Conservation (phyloP, 331 rosid species). For the Pyracantha coccinea region DNA sequence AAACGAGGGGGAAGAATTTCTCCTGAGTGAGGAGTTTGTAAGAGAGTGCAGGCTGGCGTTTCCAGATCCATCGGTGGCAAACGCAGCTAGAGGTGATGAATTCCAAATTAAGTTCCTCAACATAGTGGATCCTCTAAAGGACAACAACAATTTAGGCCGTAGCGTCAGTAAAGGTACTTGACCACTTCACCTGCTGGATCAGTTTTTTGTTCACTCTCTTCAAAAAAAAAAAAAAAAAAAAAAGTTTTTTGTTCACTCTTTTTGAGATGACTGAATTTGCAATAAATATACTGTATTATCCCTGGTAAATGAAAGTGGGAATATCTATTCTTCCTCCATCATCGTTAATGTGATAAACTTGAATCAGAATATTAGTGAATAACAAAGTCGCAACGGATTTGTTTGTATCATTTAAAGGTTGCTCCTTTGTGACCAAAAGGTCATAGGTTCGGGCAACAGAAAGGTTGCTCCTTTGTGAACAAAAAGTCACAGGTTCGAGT, state of each 20-base stretch:
- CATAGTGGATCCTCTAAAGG: conserved; percentile 83
- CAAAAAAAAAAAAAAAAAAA: too few relatives aligned
- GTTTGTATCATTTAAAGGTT: neutral
- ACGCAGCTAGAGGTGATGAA: conserved; percentile 35
- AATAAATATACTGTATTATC: too few relatives aligned
- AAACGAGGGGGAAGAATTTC: conserved; percentile 33
- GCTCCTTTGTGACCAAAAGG: too few relatives aligned
- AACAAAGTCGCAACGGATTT: neutral
- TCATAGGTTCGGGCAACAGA: too few relatives aligned
- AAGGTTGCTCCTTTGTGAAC: too few relatives aligned
- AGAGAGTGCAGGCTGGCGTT: conserved; percentile 48
- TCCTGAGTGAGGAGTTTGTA: conserved; percentile 62
- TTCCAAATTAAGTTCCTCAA: conserved; percentile 67
- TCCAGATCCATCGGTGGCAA: conserved; percentile 46
- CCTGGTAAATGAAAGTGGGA: neutral
- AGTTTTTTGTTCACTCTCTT: neutral
- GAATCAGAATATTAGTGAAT: neutral
- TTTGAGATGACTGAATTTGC: neutral
- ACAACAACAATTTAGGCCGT: conserved; percentile 85
- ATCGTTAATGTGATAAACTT: neutral
- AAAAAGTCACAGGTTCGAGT: too few relatives aligned
- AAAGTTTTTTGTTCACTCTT: neutral
- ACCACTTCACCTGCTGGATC: neutral
- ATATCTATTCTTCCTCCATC: neutral
- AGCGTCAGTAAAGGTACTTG: conserved; percentile 58